These are phyloP conservation scores for Claviceps sp. DNA, from an alignment of 2,329 filamentous ascomycete species.

Conservation along the genomic window DNA sequence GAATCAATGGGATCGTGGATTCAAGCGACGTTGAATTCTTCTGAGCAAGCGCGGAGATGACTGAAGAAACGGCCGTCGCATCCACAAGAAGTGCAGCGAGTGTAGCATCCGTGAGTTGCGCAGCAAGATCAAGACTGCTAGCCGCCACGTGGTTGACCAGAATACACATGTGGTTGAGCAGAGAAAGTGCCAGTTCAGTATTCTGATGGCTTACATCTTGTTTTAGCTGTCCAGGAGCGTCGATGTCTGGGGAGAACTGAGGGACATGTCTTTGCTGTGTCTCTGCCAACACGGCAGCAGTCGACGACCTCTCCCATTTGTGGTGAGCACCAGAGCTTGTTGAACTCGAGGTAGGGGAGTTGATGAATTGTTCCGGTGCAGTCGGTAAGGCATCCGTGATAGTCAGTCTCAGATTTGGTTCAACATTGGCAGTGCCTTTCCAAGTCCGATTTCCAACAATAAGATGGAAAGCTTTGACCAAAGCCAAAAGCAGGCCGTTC, in stretches of 20 bases:
- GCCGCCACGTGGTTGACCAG: slow-evolving; percentile 9
- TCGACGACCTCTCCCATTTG: background rate
- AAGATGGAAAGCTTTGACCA: slow-evolving; percentile 8
- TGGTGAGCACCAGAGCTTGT: background rate
- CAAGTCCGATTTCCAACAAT: background rate
- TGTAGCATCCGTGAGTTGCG: slow-evolving; percentile 11
- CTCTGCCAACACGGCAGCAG: background rate
- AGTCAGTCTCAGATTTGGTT: background rate
- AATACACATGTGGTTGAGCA: slow-evolving; percentile 9
- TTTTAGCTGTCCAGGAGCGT: background rate
- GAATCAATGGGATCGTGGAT: slow-evolving; percentile 10
- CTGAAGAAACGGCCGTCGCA: slow-evolving; percentile 7
- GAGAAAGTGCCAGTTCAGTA: slow-evolving; percentile 3
- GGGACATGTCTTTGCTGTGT: background rate
- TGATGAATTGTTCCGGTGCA: background rate
- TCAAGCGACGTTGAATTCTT: slow-evolving; percentile 6
- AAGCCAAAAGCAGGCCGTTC: slow-evolving; percentile 6
- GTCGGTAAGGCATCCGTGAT: background rate
- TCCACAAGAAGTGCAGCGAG: slow-evolving; percentile 10
- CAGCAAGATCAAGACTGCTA: slow-evolving; percentile 9
- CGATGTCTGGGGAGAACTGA: background rate
- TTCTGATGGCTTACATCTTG: background rate
- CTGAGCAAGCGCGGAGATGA: slow-evolving; percentile 8
- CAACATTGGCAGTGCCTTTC: background rate
- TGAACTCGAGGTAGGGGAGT: background rate